Evolutionary conservation across 306 rosid genomes (phyloP).

Genomic region (Corylus heterophylla): DNA sequence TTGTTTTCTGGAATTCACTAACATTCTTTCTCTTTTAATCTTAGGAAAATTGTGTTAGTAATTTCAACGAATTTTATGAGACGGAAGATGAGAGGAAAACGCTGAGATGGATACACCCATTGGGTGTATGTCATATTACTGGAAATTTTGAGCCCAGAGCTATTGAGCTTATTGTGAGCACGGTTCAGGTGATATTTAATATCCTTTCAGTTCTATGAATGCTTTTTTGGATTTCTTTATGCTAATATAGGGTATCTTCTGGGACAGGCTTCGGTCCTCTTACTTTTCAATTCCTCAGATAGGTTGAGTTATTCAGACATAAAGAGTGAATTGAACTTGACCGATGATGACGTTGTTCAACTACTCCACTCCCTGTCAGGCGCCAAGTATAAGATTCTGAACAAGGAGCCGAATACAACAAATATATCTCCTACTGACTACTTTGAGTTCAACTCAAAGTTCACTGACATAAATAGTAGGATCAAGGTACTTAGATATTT

Average conservation of each 20-base stretch:
- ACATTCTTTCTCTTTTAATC: background rate
- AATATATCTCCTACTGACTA: conserved; percentile 52
- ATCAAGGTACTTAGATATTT: conserved; percentile 59
- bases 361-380: conserved; percentile 82
- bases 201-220: background rate
- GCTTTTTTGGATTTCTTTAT: background rate
- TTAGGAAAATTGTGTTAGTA: too few relatives aligned
- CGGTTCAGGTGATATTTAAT: conserved; percentile 57
- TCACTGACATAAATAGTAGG: conserved; percentile 78
- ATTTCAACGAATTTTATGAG: too few relatives aligned
- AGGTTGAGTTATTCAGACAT: conserved; percentile 76
- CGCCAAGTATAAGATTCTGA: conserved; percentile 74
- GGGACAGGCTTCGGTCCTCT: conserved; percentile 75
- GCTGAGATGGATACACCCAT: conserved; percentile 62
- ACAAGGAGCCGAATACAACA: conserved; percentile 65
- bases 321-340: conserved; percentile 73
- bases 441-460: conserved; percentile 75
- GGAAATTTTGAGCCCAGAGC: conserved; percentile 73
- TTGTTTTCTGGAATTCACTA: background rate
- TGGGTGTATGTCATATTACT: conserved; percentile 69
- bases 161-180: conserved; percentile 74
- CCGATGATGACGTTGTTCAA: conserved; percentile 60
- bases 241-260: background rate
- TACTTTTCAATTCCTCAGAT: conserved; percentile 77
- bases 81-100: too few relatives aligned